Percentiles rank a stretch among this genome's conserved stretches.
These are phyloP conservation scores for Linderina pennispora DNA, from an alignment of 192 early-diverging fungal species.

Conservation along the genomic window DNA sequence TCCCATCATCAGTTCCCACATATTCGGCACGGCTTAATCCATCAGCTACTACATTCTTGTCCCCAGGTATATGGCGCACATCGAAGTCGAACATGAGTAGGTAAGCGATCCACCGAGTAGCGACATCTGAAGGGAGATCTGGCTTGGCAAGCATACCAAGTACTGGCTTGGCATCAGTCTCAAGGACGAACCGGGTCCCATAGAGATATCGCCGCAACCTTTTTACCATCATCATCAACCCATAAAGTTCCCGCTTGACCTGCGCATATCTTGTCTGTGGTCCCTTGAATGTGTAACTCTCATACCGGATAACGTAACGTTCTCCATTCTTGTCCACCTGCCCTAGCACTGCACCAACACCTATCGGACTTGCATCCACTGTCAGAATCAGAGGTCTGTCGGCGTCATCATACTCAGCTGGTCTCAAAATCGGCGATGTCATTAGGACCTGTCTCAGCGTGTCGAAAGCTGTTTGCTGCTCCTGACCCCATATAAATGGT, in stretches of 20 bases:
- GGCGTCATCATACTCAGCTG: not conserved
- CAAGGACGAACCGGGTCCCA: not conserved
- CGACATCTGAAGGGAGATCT: not conserved
- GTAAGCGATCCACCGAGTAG: constrained; percentile 1
- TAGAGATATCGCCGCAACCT: not conserved
- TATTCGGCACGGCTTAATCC: not conserved
- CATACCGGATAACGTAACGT: not conserved
- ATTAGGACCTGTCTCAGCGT: not conserved
- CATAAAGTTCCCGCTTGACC: not conserved
- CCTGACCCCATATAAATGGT: not conserved
- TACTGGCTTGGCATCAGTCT: not conserved
- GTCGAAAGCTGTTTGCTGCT: not conserved
- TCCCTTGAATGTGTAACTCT: not conserved
- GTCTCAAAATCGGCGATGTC: not conserved
- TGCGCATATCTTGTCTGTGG: not conserved
- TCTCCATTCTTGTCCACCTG: not conserved
- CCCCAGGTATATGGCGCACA: not conserved
- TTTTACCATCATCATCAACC: not conserved
- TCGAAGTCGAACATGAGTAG: constrained; percentile 1
- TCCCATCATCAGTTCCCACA: not conserved
- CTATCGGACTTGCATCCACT: not conserved
- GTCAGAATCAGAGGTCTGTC: not conserved
- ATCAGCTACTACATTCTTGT: not conserved
- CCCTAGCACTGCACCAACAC: not conserved
- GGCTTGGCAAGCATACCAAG: not conserved